Conservation (phyloP, 1,139 yeast species). For the Yamadazyma kanchanaburiensis region DNA sequence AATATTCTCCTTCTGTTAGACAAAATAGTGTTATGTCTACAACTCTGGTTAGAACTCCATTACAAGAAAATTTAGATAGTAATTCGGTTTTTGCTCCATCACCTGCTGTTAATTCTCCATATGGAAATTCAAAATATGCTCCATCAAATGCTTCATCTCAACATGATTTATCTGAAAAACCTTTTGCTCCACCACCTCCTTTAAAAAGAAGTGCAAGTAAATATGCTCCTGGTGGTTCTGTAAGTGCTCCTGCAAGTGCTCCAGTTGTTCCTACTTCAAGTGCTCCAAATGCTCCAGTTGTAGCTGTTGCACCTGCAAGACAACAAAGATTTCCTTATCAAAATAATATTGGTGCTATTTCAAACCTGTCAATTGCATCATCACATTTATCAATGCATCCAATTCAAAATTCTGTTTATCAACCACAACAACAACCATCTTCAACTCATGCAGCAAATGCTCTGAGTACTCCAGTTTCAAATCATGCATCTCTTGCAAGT, state of each 20-base stretch:
- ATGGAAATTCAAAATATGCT: slow-evolving; percentile 21
- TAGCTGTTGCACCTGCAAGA: slow-evolving; percentile 1
- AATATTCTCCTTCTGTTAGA: slow-evolving; percentile 5
- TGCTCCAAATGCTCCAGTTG: neutral
- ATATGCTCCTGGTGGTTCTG: slow-evolving; percentile 12
- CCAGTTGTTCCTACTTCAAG: neutral
- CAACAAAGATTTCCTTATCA: slow-evolving; percentile 15
- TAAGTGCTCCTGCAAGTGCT: neutral
- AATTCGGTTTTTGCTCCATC: slow-evolving; percentile 9
- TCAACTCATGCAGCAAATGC: slow-evolving; percentile 1
- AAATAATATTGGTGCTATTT: slow-evolving; percentile 10
- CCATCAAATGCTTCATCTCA: slow-evolving; percentile 25
- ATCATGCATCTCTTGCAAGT: slow-evolving; percentile 20
- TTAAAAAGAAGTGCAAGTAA: slow-evolving; percentile 9
- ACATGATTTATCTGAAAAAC: slow-evolving; percentile 1
- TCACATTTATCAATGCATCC: slow-evolving; percentile 2
- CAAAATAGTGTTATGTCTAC: slow-evolving; percentile 1
- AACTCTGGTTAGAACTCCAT: slow-evolving; percentile 10
- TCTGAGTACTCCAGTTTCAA: slow-evolving; percentile 1
- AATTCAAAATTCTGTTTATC: neutral
- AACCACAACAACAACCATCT: slow-evolving; percentile 3
- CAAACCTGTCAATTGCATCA: slow-evolving; percentile 12
- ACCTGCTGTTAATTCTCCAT: slow-evolving; percentile 3
- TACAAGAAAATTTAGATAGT: slow-evolving; percentile 7
- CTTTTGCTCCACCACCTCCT: slow-evolving; percentile 9